These are phyloP conservation scores for Tolypocladium cylindrosporum DNA, from an alignment of 2,329 filamentous ascomycete genomes.

Conservation along the genomic window DNA sequence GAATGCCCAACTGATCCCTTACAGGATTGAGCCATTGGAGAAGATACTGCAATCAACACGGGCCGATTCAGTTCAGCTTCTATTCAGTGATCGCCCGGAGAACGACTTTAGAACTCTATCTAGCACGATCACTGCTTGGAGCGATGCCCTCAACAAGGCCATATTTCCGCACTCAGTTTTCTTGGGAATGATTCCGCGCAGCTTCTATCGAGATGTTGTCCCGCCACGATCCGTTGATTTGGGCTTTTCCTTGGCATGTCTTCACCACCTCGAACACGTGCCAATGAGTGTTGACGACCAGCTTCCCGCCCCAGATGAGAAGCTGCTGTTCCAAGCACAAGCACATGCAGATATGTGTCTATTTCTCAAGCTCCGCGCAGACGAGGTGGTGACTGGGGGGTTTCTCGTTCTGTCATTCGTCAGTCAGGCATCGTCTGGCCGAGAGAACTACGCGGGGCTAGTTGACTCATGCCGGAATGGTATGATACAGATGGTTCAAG, in stretches of 20 bases:
- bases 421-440: neutral
- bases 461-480: neutral
- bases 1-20: neutral
- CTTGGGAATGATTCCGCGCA: conserved; percentile 1
- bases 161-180: neutral
- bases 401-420: neutral
- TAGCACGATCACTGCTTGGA: neutral
- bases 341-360: neutral
- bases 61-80: neutral
- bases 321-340: neutral
- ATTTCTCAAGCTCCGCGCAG: neutral
- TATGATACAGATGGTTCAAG: neutral
- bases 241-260: neutral
- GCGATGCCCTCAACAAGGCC: neutral
- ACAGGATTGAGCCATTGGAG: neutral
- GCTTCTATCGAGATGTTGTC: neutral
- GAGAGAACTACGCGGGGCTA: neutral
- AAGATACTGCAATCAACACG: neutral
- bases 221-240: neutral
- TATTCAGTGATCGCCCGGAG: neutral
- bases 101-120: conserved; percentile 1
- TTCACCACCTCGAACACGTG: neutral
- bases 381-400: neutral
- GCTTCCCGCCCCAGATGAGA: neutral
- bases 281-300: neutral